Conservation (phyloP, 1,284 basidiomycete genomes). For the Caloboletus inedulis region DNA sequence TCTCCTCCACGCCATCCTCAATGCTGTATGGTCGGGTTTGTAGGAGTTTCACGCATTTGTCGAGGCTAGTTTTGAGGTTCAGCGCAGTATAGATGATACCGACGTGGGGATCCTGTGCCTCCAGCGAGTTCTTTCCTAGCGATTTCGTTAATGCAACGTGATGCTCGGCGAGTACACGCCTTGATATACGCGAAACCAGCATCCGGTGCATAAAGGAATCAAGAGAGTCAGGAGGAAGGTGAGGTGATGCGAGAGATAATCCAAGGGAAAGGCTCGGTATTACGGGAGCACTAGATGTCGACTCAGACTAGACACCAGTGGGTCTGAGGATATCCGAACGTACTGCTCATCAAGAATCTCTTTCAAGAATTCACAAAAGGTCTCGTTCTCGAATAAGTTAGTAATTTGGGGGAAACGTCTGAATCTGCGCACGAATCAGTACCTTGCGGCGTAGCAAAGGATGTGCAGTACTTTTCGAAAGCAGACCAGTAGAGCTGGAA, state of each 20-base stretch:
- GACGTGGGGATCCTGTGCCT: constrained; percentile 59
- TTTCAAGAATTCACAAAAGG: constrained; percentile 72
- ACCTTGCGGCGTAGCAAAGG: constrained; percentile 1
- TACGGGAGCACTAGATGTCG: constrained; percentile 55
- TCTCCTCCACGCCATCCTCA: constrained; percentile 39
- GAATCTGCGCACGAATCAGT: constrained; percentile 49
- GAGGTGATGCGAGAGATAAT: constrained; percentile 72
- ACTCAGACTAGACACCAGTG: constrained; percentile 10
- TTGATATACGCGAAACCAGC: constrained; percentile 86
- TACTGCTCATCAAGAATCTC: constrained; percentile 76
- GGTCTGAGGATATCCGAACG: constrained; percentile 1
- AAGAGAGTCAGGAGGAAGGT: constrained; percentile 73
- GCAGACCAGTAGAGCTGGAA: constrained; percentile 74
- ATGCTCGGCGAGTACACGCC: constrained; percentile 86
- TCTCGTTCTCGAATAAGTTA: constrained; percentile 72
- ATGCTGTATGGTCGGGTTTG: constrained; percentile 46
- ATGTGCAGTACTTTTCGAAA: constrained; percentile 64
- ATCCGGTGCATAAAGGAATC: constrained; percentile 90
- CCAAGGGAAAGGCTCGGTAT: constrained; percentile 78
- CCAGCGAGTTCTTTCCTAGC: constrained; percentile 37
- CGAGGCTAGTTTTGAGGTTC: constrained; percentile 67
- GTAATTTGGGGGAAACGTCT: constrained; percentile 74
- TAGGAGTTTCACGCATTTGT: constrained; percentile 64
- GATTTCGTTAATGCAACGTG: constrained; percentile 80
- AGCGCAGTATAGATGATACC: constrained; percentile 85